These are phyloP conservation scores for Metschnikowia drakensbergensis DNA, from an alignment of 805 yeast genomes.

Conservation along the genomic window DNA sequence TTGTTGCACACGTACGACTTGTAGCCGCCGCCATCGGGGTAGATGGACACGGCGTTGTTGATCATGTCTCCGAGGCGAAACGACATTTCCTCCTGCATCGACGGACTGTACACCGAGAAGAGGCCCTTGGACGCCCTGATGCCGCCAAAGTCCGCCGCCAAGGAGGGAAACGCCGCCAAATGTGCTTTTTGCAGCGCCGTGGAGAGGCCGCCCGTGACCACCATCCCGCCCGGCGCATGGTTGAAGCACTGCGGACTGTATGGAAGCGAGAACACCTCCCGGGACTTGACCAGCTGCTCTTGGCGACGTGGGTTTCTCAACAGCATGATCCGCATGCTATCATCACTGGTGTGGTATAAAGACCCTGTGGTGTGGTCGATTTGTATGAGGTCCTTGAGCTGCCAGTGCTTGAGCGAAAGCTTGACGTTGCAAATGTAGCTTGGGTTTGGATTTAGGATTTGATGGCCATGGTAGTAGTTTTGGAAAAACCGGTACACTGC, in stretches of 20 bases:
- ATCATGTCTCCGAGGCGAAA: slow-evolving; percentile 74
- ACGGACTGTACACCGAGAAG: slow-evolving; percentile 53
- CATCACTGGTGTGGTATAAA: slow-evolving; percentile 57
- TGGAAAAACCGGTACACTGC: slow-evolving; percentile 33
- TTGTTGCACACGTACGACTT: slow-evolving; percentile 76
- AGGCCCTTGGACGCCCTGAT: slow-evolving; percentile 54
- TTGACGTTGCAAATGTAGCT: slow-evolving; percentile 30
- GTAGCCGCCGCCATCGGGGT: slow-evolving; percentile 27
- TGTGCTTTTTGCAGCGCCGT: slow-evolving; percentile 36
- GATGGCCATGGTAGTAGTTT: slow-evolving; percentile 40
- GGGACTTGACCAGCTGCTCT: slow-evolving; percentile 7
- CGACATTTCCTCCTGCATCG: slow-evolving; percentile 44
- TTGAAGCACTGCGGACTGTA: slow-evolving; percentile 71
- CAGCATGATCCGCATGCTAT: slow-evolving; percentile 35
- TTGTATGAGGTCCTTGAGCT: slow-evolving; percentile 68
- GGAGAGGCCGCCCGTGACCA: slow-evolving; percentile 47
- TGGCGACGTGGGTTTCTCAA: slow-evolving; percentile 1
- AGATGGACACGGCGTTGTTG: slow-evolving; percentile 69
- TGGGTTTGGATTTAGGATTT: slow-evolving; percentile 36
- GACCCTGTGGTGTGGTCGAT: slow-evolving; percentile 41
- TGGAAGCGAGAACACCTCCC: slow-evolving; percentile 33
- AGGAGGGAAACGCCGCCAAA: slow-evolving; percentile 22
- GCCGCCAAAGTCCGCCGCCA: slow-evolving; percentile 13
- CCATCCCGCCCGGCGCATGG: slow-evolving; percentile 45
- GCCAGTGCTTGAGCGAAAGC: slow-evolving; percentile 61